Evolutionary conservation across 495 filamentous ascomycete species (phyloP), one percentile per base, ranked within the genome.

Genomic region (Penicillium paradoxum): DNA sequence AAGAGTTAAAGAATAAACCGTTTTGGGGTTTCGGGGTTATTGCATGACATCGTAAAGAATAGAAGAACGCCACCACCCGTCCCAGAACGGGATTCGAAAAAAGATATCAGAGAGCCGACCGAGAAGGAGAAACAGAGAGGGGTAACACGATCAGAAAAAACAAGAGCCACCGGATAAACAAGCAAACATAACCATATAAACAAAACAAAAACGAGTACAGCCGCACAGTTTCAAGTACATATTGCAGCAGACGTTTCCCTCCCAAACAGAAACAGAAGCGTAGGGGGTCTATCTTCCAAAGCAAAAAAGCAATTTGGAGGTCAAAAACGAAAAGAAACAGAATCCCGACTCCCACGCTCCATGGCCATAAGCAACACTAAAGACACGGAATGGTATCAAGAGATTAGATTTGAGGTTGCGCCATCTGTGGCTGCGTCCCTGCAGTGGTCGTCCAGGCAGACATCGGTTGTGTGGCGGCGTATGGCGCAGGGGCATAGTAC

Each of bases 351-450:
- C 49, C 48, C 27, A 30, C 34, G 48, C 48, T 51, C 48, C 48
- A 40, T 42, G 37, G 37, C 24, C n/a, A n/a, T n/a, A 46, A 39
- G 27, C 50, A 58, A 41, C 27, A 27, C n/a, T n/a, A n/a, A 50
- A 41, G 27, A 51, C 29, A 51, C 19, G 24, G 34, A 45, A 51
- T 24, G n/a, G 22, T 29, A 59, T 36, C 49, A 27, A 25, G 46
- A 51, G 33, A 55, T 71, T 59, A 76, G 22, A 76, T 73, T 48
- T 72, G 73, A 15, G 72, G 72, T 45, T 74, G 73, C n/a, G 71
- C 68, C 13, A 76, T 73, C 43, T 72, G 73, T 10, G 72, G 72
- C 43, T 74, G 73, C 15, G 71, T 65, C 6, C 70, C 65, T 8
- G 73, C 69, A 18, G 72, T 66, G 6, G 73, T 75, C 29, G 71